Evolutionary conservation across 805 yeast species (phyloP), one percentile per base, ranked within the genome.

Genomic region (Priceomyces haplophilus): DNA sequence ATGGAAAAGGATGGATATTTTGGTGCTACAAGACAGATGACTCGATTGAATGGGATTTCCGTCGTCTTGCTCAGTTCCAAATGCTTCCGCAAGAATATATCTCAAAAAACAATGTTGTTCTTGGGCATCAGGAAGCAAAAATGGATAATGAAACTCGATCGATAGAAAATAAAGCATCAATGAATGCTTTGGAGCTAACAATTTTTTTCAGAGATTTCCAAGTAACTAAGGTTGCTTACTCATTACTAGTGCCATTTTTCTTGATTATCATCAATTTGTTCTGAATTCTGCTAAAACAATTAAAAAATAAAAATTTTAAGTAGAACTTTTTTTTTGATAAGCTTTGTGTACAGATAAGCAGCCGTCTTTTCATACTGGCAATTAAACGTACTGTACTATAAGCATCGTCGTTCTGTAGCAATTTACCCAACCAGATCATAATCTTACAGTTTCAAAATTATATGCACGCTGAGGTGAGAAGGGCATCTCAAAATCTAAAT

Each of bases 21-120:
- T 83, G 89, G 90, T 79, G 80, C 51, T 83, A 72, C 65, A 83
- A 82, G 55, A 82, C 88, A 0, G 90, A 83, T 53, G 56, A 62
- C 39, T 75, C 87, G 1, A 65, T 79, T 19, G 88, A 82, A 55
- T 83, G 89, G 88, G 87, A 82, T 56, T 72, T 80, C 52, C 57
- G 65, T 37, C 64, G 73, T 42, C 66, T 82, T 49, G 66, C 74
- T 16, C 57, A 67, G 13, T 54, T 66, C 19, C 75, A 64, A 2
- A 54, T 82, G 42, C 76, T 82, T 19, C 43, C 46, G 12, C 13
- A 30, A 8, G 29, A 34, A 18, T 34, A 12, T 27, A 5, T 5
- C 15, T 5, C 15, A 27, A 27, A 27, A n/a, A 10, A 10, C 15
- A 29, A 27, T 13, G 17, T 8, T 15, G 17, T 25, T 10, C 10